Base-by-base conservation (phyloP, 2,329 filamentous ascomycete genomes). In the Paraphaeosphaeria minitans region DNA sequence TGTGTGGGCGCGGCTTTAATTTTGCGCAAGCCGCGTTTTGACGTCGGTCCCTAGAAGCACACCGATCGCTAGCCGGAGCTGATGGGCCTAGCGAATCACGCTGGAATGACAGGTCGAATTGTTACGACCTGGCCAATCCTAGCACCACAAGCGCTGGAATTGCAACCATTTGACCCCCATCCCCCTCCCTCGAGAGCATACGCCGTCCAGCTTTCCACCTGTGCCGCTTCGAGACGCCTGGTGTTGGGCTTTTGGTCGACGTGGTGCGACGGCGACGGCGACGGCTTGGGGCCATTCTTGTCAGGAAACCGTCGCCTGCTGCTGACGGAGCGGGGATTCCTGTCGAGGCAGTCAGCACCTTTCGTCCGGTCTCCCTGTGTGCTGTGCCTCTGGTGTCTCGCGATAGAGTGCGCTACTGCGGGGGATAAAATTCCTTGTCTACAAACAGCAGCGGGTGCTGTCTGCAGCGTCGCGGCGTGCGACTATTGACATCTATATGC, bases 361-460 rank as follows among this genome's bases (percentile, higher is more conserved):
- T 63, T 61, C 60, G 61, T 63, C 66, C 63, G 61, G 61, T 57
- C 53, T 39, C 49, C n/a, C n/a, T n/a, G n/a, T 21, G 53, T 58
- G 55, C 62, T 45, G 60, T 63, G 51, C 61, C 58, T 62, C 62
- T 58, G 31, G 47, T 48, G 55, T 57, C 51, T 61, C 45, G 50
- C 45, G 46, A 48, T 50, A 41, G 37, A 57, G 45, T 42, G 53
- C 61, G 52, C 66, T 64, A 59, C 64, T 70, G 69, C 69, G 67
- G 62, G 59, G 51, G 58, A 62, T 64, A 61, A 64, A 65, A 60
- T 64, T 65, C 47, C 61, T 60, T 66, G 66, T 62, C 66, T 60
- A 56, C 45, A 55, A 55, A 53, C 45, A 55, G 59, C 54, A 54
- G 47, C 58, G 4, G 16, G 16, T 21, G n/a, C 56, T 37, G 16